phyloP scores from a whole-genome alignment of 805 yeast species.

The Lipomyces sp. region DNA sequence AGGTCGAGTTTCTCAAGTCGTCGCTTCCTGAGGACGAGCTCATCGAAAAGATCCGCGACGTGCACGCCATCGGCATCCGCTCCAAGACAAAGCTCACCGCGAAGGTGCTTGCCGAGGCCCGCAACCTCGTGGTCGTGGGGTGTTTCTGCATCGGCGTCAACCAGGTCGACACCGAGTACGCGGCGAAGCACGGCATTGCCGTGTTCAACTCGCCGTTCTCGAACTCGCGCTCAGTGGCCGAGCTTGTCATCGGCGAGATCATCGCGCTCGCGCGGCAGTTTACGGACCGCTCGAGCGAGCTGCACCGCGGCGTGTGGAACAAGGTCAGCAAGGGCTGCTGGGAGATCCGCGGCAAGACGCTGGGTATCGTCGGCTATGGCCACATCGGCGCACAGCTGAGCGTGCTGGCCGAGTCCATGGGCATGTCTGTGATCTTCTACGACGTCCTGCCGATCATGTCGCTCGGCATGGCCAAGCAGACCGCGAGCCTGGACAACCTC shows the following conservation, averaged over 20 bases:
- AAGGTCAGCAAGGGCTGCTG: slow-evolving; percentile 92
- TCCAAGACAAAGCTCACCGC: slow-evolving; percentile 89
- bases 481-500: slow-evolving; percentile 75
- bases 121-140: slow-evolving; percentile 84
- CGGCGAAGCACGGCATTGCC: slow-evolving; percentile 90
- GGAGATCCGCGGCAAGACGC: slow-evolving; percentile 98
- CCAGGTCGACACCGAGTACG: slow-evolving; percentile 89
- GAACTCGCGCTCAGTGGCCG: slow-evolving; percentile 97
- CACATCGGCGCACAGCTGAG: slow-evolving; percentile 97
- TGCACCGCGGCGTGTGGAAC: slow-evolving; percentile 97
- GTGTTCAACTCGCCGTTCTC: slow-evolving; percentile 99
- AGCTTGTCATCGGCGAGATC: slow-evolving; percentile 91
- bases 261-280: slow-evolving; percentile 92
- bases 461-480: slow-evolving; percentile 94
- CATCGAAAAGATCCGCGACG: slow-evolving; percentile 86
- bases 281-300: slow-evolving; percentile 92
- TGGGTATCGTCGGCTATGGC: slow-evolving; percentile 96
- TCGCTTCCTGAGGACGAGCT: slow-evolving; percentile 90
- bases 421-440: slow-evolving; percentile 93
- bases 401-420: slow-evolving; percentile 95
- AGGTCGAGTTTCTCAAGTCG: slow-evolving; percentile 88
- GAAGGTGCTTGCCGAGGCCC: slow-evolving; percentile 77
- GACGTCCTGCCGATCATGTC: slow-evolving; percentile 93
- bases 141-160: slow-evolving; percentile 99
- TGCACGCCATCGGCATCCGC: slow-evolving; percentile 96